Base-by-base conservation (phyloP, 139 green algal genomes). In the Medakamo hakoo region DNA sequence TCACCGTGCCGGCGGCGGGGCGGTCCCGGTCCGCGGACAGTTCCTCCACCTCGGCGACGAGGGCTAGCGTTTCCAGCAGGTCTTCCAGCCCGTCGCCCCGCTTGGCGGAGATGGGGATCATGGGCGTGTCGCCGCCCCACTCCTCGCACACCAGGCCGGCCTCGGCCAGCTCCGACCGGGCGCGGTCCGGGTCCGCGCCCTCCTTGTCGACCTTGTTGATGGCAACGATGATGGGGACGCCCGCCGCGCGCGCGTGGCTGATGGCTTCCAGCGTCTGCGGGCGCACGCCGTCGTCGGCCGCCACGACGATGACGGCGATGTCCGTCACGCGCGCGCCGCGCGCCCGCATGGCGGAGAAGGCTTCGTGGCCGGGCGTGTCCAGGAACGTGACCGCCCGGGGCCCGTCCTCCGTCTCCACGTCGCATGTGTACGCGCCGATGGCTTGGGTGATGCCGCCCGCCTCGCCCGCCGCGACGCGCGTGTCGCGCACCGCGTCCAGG, bases 391-490 rank as follows among this genome's bases (percentile, higher is more conserved):
- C 82, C 69, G 49, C 29, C 18, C 49, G 31, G 62, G 62, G 14
- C 3, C 40, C 32, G 62, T 32, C 27, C 19, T 27, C 27, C 25
- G 59, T 58, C 40, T 80, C 66, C 21, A 94, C 80, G 25, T 66
- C 49, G 31, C 84, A 80, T 58, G 86, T 95, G 82, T 99, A 98
- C 9, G 93, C 93, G 57, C 93, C 93, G 57, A 99, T 98, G 29
- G 75, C 75, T 74, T 97, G 90, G 3, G 93, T 99, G 81, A 99
- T 99, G 66, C 93, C 93, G 19, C 93, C 93, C 27, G 93, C 93
- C 77, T 99, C 93, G 14, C 90, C 90, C 16, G 77, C 82, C 23
- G 88, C 92, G 48, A 97, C 91, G 49, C 80, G 73, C n/a, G 79
- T 64, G 66, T 91, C 89, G 26, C 89, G 78, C 56, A 97, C 88